A percentile compares a stretch with the other conserved stretches of the same genome.
Evolutionary conservation across 768 basidiomycete species (phyloP).

Genomic region (Mycena indigotica): DNA sequence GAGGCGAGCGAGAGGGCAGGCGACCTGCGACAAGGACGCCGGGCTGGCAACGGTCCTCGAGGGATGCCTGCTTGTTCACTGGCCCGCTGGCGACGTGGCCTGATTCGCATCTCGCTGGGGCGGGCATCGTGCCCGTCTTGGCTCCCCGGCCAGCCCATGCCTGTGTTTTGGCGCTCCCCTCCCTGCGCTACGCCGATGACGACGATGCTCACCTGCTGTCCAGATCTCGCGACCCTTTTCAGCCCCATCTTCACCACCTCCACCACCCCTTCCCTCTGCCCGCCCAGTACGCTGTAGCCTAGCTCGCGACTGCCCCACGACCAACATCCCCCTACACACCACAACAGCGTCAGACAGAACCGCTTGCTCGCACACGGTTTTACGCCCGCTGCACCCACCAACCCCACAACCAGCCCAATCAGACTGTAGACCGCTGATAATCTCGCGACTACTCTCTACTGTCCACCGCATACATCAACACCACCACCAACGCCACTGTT

Average conservation of each 20-base stretch:
- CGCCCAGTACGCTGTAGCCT: conserved; percentile 68
- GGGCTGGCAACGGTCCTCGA: too few species aligned
- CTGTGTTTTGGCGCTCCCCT: too few species aligned
- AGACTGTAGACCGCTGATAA: conserved; percentile 41
- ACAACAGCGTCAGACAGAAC: conserved; percentile 8
- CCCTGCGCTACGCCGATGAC: too few species aligned
- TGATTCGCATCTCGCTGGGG: too few species aligned
- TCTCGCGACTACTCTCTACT: conserved; percentile 28
- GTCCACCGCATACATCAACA: conserved; percentile 22
- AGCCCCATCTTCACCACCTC: conserved; percentile 70
- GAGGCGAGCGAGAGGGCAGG: too few species aligned
- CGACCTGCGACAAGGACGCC: too few species aligned
- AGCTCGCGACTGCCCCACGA: conserved; percentile 54
- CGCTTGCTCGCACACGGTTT: not conserved
- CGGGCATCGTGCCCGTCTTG: too few species aligned
- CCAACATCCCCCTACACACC: conserved; percentile 26
- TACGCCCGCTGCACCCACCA: not conserved
- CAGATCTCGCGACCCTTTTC: conserved; percentile 90
- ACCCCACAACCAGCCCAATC: conserved; percentile 18
- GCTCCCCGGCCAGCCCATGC: too few species aligned
- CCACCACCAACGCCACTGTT: too few species aligned
- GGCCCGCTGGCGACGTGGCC: too few species aligned
- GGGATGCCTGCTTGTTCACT: too few species aligned
- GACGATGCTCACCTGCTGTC: conserved; percentile 15
- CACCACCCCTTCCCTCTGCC: conserved; percentile 48